These are phyloP conservation scores for Apophysomyces elegans DNA, from an alignment of 371 early-diverging fungal species.

Conservation along the genomic window DNA sequence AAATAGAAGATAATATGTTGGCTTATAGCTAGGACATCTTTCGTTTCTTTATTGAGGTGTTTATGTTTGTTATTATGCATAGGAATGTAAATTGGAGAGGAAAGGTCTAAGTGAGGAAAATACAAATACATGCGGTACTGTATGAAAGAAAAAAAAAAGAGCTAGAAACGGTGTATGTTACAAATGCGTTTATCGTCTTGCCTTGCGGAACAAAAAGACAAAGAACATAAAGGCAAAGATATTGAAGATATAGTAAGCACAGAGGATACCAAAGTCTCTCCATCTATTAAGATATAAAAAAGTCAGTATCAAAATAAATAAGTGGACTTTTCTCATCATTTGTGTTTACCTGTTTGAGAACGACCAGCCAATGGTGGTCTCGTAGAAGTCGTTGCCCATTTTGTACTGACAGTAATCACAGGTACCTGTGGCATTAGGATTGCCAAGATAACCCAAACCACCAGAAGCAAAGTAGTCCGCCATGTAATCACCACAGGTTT, in stretches of 20 bases:
- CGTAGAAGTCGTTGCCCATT: conserved; percentile 64
- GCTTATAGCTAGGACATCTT: background rate
- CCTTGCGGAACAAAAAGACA: conserved; percentile 51
- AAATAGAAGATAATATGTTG: background rate
- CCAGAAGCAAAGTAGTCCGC: conserved; percentile 53
- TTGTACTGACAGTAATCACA: conserved; percentile 74
- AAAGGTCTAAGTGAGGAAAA: conserved; percentile 1
- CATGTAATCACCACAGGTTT: conserved; percentile 68
- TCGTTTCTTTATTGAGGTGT: background rate
- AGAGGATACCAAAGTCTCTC: conserved; percentile 72
- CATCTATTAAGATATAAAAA: background rate
- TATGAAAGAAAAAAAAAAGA: conserved; percentile 5
- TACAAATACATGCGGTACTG: background rate
- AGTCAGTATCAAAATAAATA: background rate
- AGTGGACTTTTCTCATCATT: background rate
- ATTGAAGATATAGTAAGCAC: conserved; percentile 65
- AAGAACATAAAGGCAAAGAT: conserved; percentile 52
- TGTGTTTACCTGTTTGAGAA: conserved; percentile 53
- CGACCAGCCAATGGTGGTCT: conserved; percentile 57
- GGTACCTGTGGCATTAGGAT: conserved; percentile 46
- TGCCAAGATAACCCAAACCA: conserved; percentile 61
- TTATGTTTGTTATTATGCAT: conserved; percentile 8
- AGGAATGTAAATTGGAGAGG: background rate
- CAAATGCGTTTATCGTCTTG: conserved; percentile 40
- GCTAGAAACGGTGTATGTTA: background rate